Evolutionary conservation across 1,284 basidiomycete species (phyloP).

Genomic region (Tilletia indica): DNA sequence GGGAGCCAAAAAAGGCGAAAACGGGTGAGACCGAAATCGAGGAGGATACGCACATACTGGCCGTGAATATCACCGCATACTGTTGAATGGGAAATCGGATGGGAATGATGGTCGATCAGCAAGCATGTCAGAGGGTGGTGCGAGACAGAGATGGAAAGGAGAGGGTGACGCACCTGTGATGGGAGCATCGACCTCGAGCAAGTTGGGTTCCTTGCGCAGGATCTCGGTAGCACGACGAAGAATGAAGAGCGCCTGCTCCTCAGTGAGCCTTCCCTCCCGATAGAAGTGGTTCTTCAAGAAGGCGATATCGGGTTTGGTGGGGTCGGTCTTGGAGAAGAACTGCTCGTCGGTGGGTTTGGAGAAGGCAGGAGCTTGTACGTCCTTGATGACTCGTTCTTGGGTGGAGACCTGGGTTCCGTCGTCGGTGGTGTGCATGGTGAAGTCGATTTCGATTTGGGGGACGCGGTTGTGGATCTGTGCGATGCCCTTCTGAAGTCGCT

Average conservation of each 20-base stretch:
- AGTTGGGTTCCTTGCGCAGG: conserved; percentile 77
- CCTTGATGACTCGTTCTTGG: conserved; percentile 58
- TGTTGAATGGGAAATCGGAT: conserved; percentile 4
- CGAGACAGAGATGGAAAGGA: too few species aligned
- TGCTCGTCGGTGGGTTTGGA: conserved; percentile 84
- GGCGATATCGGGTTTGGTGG: conserved; percentile 67
- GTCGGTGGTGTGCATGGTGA: conserved; percentile 57
- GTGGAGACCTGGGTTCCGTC: conserved; percentile 58
- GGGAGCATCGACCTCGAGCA: conserved; percentile 87
- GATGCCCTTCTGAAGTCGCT: conserved; percentile 16
- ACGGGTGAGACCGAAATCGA: not conserved
- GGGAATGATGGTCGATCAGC: not conserved
- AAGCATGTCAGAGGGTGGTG: not conserved
- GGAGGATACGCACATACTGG: conserved; percentile 37
- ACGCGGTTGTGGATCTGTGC: conserved; percentile 48
- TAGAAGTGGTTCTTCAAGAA: conserved; percentile 99
- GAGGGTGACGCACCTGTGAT: conserved; percentile 72
- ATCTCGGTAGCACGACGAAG: conserved; percentile 72
- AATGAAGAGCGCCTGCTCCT: conserved; percentile 86
- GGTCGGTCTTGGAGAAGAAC: conserved; percentile 62
- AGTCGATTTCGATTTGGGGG: conserved; percentile 55
- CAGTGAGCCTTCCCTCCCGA: conserved; percentile 80
- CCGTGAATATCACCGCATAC: conserved; percentile 56
- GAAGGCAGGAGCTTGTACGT: conserved; percentile 68
- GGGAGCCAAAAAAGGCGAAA: not conserved